A percentile compares a stretch with the other conserved stretches of the same genome.
Evolutionary conservation across 306 rosid genomes (phyloP).

Genomic region (Trifolium subterraneum): DNA sequence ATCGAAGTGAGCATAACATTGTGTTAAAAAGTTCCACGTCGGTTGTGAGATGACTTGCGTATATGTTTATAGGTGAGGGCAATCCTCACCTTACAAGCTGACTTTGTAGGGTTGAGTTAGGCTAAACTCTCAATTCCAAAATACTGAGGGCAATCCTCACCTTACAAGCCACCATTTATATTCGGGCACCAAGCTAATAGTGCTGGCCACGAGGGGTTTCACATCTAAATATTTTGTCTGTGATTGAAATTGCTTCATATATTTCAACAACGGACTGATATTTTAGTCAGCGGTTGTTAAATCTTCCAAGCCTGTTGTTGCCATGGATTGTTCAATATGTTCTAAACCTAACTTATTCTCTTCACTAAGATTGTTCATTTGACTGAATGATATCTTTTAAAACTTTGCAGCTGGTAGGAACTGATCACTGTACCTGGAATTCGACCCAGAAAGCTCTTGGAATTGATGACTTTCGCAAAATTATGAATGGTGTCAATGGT

Average conservation of each 20-base stretch:
- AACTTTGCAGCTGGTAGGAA: slow-evolving; percentile 82
- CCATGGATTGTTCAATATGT: not conserved
- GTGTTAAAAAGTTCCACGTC: not conserved
- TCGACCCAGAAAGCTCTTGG: slow-evolving; percentile 88
- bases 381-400: slow-evolving; percentile 21
- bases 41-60: too few species aligned
- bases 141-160: too few species aligned
- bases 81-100: too few species aligned
- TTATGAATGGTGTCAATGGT: slow-evolving; percentile 89
- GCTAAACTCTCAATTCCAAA: too few species aligned
- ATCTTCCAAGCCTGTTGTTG: not conserved
- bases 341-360: not conserved
- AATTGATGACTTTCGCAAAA: slow-evolving; percentile 80
- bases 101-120: too few species aligned
- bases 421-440: slow-evolving; percentile 84
- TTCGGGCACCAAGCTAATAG: too few species aligned
- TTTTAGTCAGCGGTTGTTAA: not conserved
- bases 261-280: not conserved
- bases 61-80: too few species aligned
- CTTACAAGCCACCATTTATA: too few species aligned
- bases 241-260: not conserved
- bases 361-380: slow-evolving; percentile 8
- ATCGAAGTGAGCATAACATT: not conserved
- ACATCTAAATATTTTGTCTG: not conserved
- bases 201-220: not conserved